Conservation (phyloP, 192 early-diverging fungal species). For the Cetraspora pellucida region DNA sequence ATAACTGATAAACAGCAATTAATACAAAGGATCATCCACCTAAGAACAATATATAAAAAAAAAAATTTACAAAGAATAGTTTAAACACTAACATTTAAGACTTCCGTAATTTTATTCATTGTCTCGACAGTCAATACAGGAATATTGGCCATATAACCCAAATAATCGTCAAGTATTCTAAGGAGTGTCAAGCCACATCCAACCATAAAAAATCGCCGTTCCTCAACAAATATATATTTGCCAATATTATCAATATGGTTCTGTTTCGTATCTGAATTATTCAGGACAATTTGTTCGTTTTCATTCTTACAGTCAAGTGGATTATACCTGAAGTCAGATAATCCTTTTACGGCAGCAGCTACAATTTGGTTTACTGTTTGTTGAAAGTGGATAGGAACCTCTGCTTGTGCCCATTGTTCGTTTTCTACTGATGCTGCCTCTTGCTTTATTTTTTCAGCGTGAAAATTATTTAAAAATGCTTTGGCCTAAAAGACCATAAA, state of each 20-base stretch:
- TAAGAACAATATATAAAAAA: no score
- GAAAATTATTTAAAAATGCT: constrained; percentile 89
- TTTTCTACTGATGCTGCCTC: constrained; percentile 87
- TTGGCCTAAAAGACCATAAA: constrained; percentile 65
- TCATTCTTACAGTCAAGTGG: background rate
- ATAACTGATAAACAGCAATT: constrained; percentile 57
- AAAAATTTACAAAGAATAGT: background rate
- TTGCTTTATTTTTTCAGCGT: constrained; percentile 89
- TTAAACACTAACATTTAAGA: constrained; percentile 67
- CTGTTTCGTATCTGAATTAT: constrained; percentile 19
- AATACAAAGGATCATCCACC: no score
- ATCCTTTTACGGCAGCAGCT: constrained; percentile 48
- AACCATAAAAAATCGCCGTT: constrained; percentile 83
- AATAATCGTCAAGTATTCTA: constrained; percentile 91
- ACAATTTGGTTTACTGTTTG: constrained; percentile 74
- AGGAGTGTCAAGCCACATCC: constrained; percentile 85
- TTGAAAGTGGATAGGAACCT: constrained; percentile 93
- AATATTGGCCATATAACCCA: constrained; percentile 82
- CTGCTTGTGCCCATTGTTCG: constrained; percentile 94
- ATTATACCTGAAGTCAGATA: constrained; percentile 49
- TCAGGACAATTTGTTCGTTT: background rate
- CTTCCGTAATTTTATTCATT: constrained; percentile 84
- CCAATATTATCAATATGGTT: background rate
- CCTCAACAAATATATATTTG: constrained; percentile 69
- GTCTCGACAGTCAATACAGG: constrained; percentile 79